Base-by-base conservation (phyloP, 75 land plant genomes). In the Isoetes taiwanensis region DNA sequence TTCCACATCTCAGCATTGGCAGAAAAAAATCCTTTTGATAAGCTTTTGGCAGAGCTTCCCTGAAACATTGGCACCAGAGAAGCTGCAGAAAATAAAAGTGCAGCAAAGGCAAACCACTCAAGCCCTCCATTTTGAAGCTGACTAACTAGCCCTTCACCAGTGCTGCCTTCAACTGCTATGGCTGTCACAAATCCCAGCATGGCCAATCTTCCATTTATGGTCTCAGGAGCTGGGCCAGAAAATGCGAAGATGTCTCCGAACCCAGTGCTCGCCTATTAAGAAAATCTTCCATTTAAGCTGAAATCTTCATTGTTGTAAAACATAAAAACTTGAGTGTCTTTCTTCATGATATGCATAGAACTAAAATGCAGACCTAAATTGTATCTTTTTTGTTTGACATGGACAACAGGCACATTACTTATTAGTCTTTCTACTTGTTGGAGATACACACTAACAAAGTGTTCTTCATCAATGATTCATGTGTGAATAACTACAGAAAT, bases 141-240 rank as follows among this genome's bases (percentile, higher is more conserved):
- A 21, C 41, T 62, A 25, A 3, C 64, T 25, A 9, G 38, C 8
- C 1, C 83, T 3, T 74, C 63, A 2, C 93, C 93, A 5, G 64
- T 79, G 8, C 68, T 64, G 46, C 72, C 34, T 59, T 86, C 93
- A 33, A 74, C 79, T 14, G 39, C 89, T 28, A 83, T 2, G 0
- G 81, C 93, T 14, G 84, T 60, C 23, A 66, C 78, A 30, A 86
- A 83, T 2, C 88, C 88, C 11, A 86, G 32, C 93, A 86, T 86
- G 2, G 93, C 93, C 38, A 86, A 72, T 50, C 93, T 57, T 3
- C 93, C 93, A 52, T 86, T 86, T 64, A 86, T 80, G 38, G 81
- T 72, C 74, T 86, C 93, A 5, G 93, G 93, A 4, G 72, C 93
- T 2, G 88, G 88, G 1, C 93, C 88, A 14, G 69, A 56, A 71